phyloP scores from a whole-genome alignment of 352 stramenopile genomes.

The Pseudoperonospora humuli region DNA sequence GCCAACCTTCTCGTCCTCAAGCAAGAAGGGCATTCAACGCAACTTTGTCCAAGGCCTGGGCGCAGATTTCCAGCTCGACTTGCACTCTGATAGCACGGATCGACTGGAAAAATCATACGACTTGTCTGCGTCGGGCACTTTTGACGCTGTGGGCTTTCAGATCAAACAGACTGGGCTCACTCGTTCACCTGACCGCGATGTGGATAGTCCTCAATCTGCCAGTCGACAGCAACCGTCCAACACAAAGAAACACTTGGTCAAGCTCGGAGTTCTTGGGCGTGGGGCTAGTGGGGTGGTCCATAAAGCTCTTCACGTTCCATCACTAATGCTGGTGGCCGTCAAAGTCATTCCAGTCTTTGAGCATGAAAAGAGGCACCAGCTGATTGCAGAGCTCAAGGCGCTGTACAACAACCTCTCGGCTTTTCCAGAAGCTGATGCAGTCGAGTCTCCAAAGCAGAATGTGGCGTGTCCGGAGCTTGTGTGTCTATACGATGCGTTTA shows the following conservation, averaged over 20 bases:
- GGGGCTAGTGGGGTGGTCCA: slow-evolving; percentile 85
- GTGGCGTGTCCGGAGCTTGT: slow-evolving; percentile 79
- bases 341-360: slow-evolving; percentile 88
- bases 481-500: slow-evolving; percentile 90
- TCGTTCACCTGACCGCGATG: slow-evolving; percentile 42
- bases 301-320: slow-evolving; percentile 85
- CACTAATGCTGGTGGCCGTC: slow-evolving; percentile 83
- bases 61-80: slow-evolving; percentile 61
- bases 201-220: slow-evolving; percentile 13
- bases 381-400: slow-evolving; percentile 82
- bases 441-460: slow-evolving; percentile 6
- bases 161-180: slow-evolving; percentile 81
- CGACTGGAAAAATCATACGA: slow-evolving; percentile 73
- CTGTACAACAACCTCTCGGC: slow-evolving; percentile 68
- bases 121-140: slow-evolving; percentile 71
- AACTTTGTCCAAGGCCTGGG: slow-evolving; percentile 64
- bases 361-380: slow-evolving; percentile 83
- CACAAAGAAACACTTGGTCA: slow-evolving; percentile 58
- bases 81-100: slow-evolving; percentile 47
- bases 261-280: slow-evolving; percentile 68
- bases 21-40: slow-evolving; percentile 62
- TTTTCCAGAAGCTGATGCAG: background rate
- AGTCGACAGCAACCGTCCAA: slow-evolving; percentile 36
- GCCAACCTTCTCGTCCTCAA: slow-evolving; percentile 30
- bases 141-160: slow-evolving; percentile 73